Conservation (phyloP, 441 rosid species). For the Melastoma candidum region DNA sequence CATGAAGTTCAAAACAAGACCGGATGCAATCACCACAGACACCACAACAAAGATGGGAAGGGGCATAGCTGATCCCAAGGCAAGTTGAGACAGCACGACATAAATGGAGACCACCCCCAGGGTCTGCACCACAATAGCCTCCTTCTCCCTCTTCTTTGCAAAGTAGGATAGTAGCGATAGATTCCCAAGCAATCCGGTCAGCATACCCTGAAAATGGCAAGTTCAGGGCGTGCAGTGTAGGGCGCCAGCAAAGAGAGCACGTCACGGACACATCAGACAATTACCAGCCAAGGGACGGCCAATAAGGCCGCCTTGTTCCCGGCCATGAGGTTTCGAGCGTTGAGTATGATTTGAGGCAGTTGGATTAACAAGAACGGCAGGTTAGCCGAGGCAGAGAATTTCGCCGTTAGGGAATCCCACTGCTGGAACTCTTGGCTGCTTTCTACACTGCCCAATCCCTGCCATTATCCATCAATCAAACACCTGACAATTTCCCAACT, state of each 20-base stretch:
- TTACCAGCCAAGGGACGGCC: constrained; percentile 93
- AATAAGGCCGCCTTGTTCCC: constrained; percentile 75
- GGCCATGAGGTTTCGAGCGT: constrained; percentile 63
- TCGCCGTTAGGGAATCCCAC: constrained; percentile 86
- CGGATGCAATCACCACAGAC: constrained; percentile 47
- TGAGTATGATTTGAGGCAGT: constrained; percentile 86
- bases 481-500: too few relatives aligned
- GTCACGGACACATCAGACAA: not conserved
- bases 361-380: constrained; percentile 75
- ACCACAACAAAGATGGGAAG: constrained; percentile 38
- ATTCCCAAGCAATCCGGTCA: constrained; percentile 82
- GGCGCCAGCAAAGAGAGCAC: not conserved
- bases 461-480: too few relatives aligned
- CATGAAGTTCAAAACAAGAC: constrained; percentile 47
- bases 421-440: constrained; percentile 18
- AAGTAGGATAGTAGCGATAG: constrained; percentile 81
- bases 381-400: constrained; percentile 63
- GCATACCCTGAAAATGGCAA: constrained; percentile 57
- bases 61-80: constrained; percentile 85
- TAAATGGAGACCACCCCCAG: constrained; percentile 59
- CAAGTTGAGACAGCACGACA: constrained; percentile 67
- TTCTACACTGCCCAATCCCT: too few relatives aligned
- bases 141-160: constrained; percentile 68
- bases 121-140: constrained; percentile 72
- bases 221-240: too few relatives aligned